Evolutionary conservation across 1,284 basidiomycete species (phyloP), one percentile per base, ranked within the genome.

Genomic region (Paramarasmius palmivorus): DNA sequence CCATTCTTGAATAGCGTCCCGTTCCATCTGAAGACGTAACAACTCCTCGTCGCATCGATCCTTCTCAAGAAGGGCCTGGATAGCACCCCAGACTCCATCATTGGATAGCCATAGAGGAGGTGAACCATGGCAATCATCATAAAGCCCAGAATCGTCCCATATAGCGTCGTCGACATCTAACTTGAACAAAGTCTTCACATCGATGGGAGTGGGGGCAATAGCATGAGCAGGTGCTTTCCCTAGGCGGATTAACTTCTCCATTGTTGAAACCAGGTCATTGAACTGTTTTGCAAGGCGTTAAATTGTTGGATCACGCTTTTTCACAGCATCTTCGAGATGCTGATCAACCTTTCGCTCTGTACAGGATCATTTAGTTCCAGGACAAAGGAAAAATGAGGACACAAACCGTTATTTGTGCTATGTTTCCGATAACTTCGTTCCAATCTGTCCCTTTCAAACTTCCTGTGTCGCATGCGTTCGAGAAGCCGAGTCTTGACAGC

Each of bases 141-240:
- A 41, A 1, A 63, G 48, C 0, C 61, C 59, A 10, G 57, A 38
- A 54, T 64, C 58, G 22, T 62, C 53, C 59, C 59, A 64, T 10
- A 64, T 63, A 4, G 22, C 44, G 44, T 64, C 57, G 49, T 64
- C 61, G 14, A 64, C 54, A 40, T 64, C 61, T 2, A 64, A 38
- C 1, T 35, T 29, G 47, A 59, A 63, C 2, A 64, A 34, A 7
- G 40, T 45, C 3, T 59, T 46, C 14, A 39, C 23, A 2, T 48
- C 39, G 36, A 63, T 63, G 12, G 45, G 19, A 1, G 6, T 19
- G 0, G 56, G 63, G 20, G 52, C 42, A 1, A 60, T 39, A 9
- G 61, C 57, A 20, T 15, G 12, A 1, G 60, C 59, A 1, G 59
- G 62, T 20, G 52, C 46, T 2, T 49, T 12, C n/a, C n/a, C n/a